Percentiles rank a stretch among this genome's conserved stretches.
Evolutionary conservation across 805 yeast genomes (phyloP).

Genomic region (Lachancea mirantina): DNA sequence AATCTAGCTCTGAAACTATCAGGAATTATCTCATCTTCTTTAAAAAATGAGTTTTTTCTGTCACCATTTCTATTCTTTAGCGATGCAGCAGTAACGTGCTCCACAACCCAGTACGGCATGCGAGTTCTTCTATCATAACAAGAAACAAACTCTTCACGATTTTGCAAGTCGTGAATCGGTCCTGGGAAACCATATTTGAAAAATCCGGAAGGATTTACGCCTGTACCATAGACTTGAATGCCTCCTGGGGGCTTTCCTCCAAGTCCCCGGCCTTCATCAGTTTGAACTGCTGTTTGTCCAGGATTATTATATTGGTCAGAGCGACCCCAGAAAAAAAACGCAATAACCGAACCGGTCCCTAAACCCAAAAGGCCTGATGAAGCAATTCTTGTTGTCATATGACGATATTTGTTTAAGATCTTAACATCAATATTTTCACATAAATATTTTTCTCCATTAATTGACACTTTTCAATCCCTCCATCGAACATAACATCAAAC

Average conservation of each 20-base stretch:
- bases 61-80: constrained; percentile 53
- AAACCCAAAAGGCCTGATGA: constrained; percentile 22
- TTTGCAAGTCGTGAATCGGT: constrained; percentile 78
- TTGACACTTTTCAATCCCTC: neutral
- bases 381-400: neutral
- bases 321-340: constrained; percentile 30
- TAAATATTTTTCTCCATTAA: too few species aligned
- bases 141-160: constrained; percentile 69
- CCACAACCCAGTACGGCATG: constrained; percentile 82
- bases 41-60: constrained; percentile 73
- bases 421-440: too few species aligned
- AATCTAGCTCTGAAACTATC: constrained; percentile 64
- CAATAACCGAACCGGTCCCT: constrained; percentile 27
- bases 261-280: neutral
- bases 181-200: constrained; percentile 95
- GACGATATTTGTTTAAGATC: neutral
- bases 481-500: neutral
- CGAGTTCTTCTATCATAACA: constrained; percentile 79
- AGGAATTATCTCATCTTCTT: constrained; percentile 82
- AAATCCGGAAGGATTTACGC: constrained; percentile 67
- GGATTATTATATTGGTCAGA: too few species aligned
- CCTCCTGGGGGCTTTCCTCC: constrained; percentile 8
- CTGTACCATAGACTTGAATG: constrained; percentile 27
- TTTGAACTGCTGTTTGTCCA: too few species aligned
- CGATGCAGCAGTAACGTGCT: constrained; percentile 76